Evolutionary conservation across 2,329 filamentous ascomycete species (phyloP).

Genomic region (Rhynchosporium agropyri): DNA sequence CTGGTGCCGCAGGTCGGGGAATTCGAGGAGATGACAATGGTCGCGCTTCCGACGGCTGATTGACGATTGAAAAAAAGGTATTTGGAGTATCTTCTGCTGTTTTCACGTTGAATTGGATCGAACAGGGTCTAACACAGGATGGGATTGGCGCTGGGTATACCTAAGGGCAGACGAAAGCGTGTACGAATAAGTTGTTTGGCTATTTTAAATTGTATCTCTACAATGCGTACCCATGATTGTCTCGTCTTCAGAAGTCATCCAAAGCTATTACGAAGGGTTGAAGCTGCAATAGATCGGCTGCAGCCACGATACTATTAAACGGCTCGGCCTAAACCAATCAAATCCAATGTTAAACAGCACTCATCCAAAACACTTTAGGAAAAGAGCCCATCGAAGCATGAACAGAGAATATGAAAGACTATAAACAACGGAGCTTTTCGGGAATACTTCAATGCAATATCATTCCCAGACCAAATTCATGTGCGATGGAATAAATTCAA

Average conservation of each 20-base stretch:
- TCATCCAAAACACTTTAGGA: too few species aligned
- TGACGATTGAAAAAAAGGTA: not conserved
- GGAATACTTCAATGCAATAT: too few species aligned
- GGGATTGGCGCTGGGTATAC: slow-evolving; percentile 23
- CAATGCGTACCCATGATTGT: not conserved
- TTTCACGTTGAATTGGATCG: slow-evolving; percentile 15
- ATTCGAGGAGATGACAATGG: slow-evolving; percentile 34
- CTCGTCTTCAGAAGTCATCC: not conserved
- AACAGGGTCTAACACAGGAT: slow-evolving; percentile 7
- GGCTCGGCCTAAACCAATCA: too few species aligned
- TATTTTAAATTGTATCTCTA: slow-evolving; percentile 12
- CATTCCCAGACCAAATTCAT: too few species aligned
- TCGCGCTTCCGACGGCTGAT: slow-evolving; percentile 30
- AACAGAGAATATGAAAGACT: too few species aligned
- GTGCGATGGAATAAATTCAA: too few species aligned
- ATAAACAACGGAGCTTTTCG: too few species aligned
- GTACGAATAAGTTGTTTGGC: slow-evolving; percentile 14
- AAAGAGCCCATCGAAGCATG: too few species aligned
- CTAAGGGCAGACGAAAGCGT: slow-evolving; percentile 14
- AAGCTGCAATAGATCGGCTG: not conserved
- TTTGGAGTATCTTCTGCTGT: not conserved
- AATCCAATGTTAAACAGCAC: too few species aligned
- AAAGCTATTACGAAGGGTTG: not conserved
- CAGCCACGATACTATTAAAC: not conserved
- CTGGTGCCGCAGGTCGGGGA: slow-evolving; percentile 27